phyloP scores from a whole-genome alignment of 129 eudicot species.

The Helichrysum umbraculigerum region DNA sequence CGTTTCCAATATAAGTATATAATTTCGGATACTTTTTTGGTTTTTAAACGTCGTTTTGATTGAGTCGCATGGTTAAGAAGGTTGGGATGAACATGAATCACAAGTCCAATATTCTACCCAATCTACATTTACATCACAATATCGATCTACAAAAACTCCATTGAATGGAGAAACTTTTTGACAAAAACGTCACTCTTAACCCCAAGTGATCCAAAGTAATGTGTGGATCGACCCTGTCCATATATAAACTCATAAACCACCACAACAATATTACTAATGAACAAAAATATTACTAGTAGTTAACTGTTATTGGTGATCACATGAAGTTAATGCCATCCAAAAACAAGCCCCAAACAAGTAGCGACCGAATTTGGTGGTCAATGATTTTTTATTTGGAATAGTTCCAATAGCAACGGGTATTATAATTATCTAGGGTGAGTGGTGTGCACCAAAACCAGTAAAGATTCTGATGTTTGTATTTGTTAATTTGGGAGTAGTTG shows the following conservation, averaged over 20 bases:
- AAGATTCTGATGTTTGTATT: conserved; percentile 34
- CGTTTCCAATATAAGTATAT: too few species aligned
- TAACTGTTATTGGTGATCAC: conserved; percentile 13
- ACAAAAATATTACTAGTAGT: neutral
- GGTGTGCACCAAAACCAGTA: conserved; percentile 22
- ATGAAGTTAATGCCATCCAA: conserved; percentile 19
- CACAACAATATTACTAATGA: neutral
- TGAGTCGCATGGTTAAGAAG: too few species aligned
- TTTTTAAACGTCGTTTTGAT: too few species aligned
- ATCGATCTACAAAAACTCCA: too few species aligned
- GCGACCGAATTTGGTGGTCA: conserved; percentile 30
- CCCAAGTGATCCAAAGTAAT: neutral
- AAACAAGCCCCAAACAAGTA: conserved; percentile 32
- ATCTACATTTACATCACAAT: too few species aligned
- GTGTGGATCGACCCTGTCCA: neutral
- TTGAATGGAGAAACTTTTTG: too few species aligned
- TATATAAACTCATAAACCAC: neutral
- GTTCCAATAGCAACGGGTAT: conserved; percentile 26
- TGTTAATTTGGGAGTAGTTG: conserved; percentile 20
- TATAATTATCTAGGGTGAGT: conserved; percentile 3
- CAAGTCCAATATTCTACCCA: too few species aligned
- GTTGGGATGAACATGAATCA: too few species aligned
- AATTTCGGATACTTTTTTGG: too few species aligned
- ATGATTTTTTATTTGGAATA: conserved; percentile 19
- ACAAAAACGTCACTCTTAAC: too few species aligned